These are phyloP conservation scores for Volvariella surrecta DNA, from an alignment of 1,284 basidiomycete species.

Conservation along the genomic window DNA sequence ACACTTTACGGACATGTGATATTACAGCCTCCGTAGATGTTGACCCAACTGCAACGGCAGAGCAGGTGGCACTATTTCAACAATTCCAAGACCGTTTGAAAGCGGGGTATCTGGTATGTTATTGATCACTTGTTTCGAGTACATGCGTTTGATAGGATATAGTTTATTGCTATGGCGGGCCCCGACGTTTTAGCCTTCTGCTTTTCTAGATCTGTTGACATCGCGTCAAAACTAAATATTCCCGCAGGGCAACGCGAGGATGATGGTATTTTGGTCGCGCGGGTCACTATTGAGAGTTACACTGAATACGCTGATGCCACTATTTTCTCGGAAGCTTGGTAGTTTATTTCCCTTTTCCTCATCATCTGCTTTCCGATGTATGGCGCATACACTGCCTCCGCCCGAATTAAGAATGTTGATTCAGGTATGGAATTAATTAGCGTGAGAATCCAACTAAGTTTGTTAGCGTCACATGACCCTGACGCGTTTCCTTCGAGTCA, in stretches of 20 bases:
- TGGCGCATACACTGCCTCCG: too few relatives aligned
- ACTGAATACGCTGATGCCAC: slow-evolving; percentile 33
- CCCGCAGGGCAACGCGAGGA: slow-evolving; percentile 23
- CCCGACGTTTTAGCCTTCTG: slow-evolving; percentile 42
- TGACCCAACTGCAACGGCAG: slow-evolving; percentile 25
- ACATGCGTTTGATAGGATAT: slow-evolving; percentile 6
- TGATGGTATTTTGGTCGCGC: slow-evolving; percentile 25
- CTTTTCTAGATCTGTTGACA: slow-evolving; percentile 33
- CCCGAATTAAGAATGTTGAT: too few relatives aligned
- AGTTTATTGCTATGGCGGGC: slow-evolving; percentile 48
- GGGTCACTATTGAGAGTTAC: slow-evolving; percentile 32
- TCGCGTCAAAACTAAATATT: slow-evolving; percentile 38
- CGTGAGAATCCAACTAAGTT: slow-evolving; percentile 3
- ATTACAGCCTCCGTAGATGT: slow-evolving; percentile 36
- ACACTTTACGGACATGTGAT: slow-evolving; percentile 40
- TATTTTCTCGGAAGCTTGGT: slow-evolving; percentile 19
- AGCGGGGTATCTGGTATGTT: slow-evolving; percentile 40
- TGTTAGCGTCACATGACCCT: slow-evolving; percentile 8
- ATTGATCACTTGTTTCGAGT: slow-evolving; percentile 7
- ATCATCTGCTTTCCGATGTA: too few relatives aligned
- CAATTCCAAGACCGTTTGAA: slow-evolving; percentile 36
- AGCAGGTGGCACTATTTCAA: slow-evolving; percentile 33
- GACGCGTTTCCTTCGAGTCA: slow-evolving; percentile 5
- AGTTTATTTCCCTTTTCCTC: too few relatives aligned
- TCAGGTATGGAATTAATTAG: too few relatives aligned